phyloP scores from a whole-genome alignment of 257 asterid species.

The Ocimum tenuiflorum region DNA sequence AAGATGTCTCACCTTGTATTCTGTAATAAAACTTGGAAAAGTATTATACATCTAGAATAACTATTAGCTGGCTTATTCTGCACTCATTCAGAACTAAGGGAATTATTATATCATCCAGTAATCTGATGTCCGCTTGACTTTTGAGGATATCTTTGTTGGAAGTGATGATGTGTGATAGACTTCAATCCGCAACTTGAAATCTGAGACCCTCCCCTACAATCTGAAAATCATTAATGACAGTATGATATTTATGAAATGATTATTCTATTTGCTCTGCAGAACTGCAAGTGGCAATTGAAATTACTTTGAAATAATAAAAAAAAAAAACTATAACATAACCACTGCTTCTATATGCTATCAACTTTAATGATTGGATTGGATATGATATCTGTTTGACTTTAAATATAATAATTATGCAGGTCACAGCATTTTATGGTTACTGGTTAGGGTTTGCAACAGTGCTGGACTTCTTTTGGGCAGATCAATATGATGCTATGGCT shows the following conservation, averaged over 20 bases:
- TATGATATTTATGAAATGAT: not conserved
- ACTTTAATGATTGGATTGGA: not conserved
- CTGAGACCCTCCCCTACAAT: too few species aligned
- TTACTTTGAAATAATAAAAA: not conserved
- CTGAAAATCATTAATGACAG: not conserved
- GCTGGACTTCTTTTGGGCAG: conserved; percentile 89
- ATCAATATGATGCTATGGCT: conserved; percentile 75
- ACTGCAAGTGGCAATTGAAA: not conserved
- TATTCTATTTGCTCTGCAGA: not conserved
- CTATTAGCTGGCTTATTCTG: not conserved
- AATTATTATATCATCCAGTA: not conserved
- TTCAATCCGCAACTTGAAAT: not conserved
- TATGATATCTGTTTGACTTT: conserved; percentile 8
- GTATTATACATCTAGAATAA: not conserved
- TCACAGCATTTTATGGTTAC: conserved; percentile 78
- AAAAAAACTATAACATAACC: not conserved
- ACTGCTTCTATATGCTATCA: not conserved
- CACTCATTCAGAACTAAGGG: not conserved
- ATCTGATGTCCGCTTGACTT: not conserved
- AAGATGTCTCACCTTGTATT: not conserved
- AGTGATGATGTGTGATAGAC: not conserved
- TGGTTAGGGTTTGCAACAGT: conserved; percentile 71
- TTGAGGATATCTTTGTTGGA: not conserved
- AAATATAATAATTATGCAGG: conserved; percentile 39
- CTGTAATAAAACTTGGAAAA: not conserved